Evolutionary conservation across 2,329 filamentous ascomycete genomes (phyloP), one percentile per base, ranked within the genome.

Genomic region (Paecilomyces sp.): DNA sequence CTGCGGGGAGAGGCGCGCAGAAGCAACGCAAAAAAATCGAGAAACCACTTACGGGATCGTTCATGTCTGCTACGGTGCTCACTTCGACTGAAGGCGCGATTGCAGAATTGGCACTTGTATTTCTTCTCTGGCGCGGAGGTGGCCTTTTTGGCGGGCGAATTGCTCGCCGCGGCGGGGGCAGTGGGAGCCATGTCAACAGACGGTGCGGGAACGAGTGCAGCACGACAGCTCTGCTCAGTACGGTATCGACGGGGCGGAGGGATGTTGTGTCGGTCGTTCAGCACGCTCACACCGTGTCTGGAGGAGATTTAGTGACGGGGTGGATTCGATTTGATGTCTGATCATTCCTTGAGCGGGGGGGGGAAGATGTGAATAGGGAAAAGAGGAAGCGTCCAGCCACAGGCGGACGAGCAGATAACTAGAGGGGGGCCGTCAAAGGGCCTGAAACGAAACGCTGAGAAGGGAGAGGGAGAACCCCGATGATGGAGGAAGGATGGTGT

Each of bases 51-150:
- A 97, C 94, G 94, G 75, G 92, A 96, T 80, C 94, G 86, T 80
- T 99, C 94, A 79, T 99, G 94, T 78, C 94, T 85, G 79, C 92
- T 97, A 70, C 94, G 87, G 78, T 99, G 94, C 79, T 99, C 94
- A 77, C 92, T 96, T 76, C 94, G 85, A 80, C 92, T 97, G 77
- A 99, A 99, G 65, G 94, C 94, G 77, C 94, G 86, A 79, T 92
- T 92, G 82, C 94, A 97, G 79, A 96, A 97, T 82, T 96, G 92
- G 81, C 94, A 99, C 78, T 97, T 97, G 86, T 99, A 99, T 80
- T 97, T 96, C 83, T 95, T 93, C 82, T 97, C 94, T 59, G 92
- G 91, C 68, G 86, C 88, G 68, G 88, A 80, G 63, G 88, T 82
- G 66, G 88, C 78, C 80, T 95, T 96, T 79, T 95, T 96, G 77